These are phyloP conservation scores for Dictyostelium firmibasis DNA, from an alignment of 78 protist species.

Conservation along the genomic window DNA sequence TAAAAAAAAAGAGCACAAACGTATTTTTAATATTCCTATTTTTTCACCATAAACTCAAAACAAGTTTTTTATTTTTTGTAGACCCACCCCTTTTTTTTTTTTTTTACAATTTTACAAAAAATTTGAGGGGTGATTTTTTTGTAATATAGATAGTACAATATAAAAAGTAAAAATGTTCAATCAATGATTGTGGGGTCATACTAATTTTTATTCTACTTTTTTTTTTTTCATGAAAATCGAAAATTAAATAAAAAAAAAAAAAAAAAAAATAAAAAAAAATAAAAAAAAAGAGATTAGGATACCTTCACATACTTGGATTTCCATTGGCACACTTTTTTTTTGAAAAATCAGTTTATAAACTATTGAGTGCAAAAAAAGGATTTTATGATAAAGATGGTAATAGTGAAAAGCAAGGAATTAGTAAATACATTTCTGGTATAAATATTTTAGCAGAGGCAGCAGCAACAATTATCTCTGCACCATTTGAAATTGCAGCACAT, in stretches of 20 bases:
- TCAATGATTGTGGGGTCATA: background rate
- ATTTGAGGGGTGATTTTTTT: background rate
- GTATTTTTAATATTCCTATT: background rate
- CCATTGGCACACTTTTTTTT: background rate
- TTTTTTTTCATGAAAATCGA: background rate
- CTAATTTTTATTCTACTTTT: background rate
- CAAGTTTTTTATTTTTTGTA: too few relatives aligned
- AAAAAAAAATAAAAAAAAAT: too few relatives aligned
- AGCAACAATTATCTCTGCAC: slow-evolving; percentile 26
- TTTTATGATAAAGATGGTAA: background rate
- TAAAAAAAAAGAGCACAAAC: too few relatives aligned
- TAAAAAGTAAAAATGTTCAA: background rate
- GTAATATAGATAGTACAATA: background rate
- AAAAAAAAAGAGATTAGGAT: background rate
- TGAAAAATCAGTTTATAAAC: background rate
- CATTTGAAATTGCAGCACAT: slow-evolving; percentile 21
- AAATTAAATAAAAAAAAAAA: too few relatives aligned
- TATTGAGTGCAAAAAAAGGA: too few relatives aligned
- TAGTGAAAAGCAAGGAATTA: background rate
- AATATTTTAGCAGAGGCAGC: background rate
- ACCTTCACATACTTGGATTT: background rate
- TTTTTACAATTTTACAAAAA: background rate
- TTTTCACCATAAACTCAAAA: background rate
- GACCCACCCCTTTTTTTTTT: background rate
- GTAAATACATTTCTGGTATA: too few relatives aligned